phyloP scores from a whole-genome alignment of 1,284 basidiomycete genomes.

The Naganishia liquefaciens region DNA sequence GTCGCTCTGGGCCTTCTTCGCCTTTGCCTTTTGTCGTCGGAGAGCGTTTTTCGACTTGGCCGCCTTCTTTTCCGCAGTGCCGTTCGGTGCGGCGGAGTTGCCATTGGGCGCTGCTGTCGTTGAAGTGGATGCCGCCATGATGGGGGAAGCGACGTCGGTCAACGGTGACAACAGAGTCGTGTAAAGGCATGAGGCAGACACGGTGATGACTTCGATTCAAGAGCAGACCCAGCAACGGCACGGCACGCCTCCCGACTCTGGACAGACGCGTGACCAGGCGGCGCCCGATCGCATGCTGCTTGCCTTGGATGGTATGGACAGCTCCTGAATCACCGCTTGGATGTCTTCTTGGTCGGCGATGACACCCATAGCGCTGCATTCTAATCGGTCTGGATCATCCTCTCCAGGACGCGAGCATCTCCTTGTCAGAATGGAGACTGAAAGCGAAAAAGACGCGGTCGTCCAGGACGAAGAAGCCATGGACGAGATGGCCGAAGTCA shows the following conservation, averaged over 20 bases:
- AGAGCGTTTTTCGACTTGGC: constrained; percentile 35
- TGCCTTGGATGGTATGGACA: too few species aligned
- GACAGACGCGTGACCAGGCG: constrained; percentile 17
- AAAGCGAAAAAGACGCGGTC: background rate
- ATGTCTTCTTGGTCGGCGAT: background rate
- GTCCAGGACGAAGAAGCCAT: background rate
- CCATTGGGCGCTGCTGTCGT: constrained; percentile 13
- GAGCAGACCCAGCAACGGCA: background rate
- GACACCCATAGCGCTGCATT: background rate
- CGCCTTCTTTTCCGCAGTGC: constrained; percentile 10
- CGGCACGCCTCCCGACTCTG: background rate
- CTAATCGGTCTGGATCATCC: too few species aligned
- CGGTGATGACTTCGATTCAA: background rate
- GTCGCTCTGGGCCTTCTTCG: constrained; percentile 29
- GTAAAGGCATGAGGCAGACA: background rate
- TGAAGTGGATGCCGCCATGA: constrained; percentile 6
- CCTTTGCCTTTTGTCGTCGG: constrained; percentile 34
- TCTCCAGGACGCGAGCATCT: background rate
- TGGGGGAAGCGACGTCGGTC: background rate
- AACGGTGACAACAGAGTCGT: background rate
- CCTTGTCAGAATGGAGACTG: background rate
- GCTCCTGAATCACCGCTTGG: background rate
- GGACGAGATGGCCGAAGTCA: constrained; percentile 27
- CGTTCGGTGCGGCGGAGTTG: background rate
- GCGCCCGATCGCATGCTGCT: background rate